Evolutionary conservation across 202 grass and related monocot genomes (phyloP).

Genomic region (Carex arenaria): DNA sequence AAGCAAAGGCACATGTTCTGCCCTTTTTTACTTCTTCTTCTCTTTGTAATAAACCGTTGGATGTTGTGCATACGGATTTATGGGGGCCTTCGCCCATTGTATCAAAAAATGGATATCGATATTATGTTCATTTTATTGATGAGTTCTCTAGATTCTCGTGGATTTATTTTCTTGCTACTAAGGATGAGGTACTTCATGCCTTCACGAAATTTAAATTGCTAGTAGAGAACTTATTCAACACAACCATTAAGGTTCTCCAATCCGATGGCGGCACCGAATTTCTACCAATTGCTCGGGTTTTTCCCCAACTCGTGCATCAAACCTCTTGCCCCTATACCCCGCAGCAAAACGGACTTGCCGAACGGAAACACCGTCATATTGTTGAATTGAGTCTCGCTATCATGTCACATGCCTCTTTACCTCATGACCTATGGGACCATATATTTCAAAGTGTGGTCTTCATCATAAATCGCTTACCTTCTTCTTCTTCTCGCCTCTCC

Average conservation of each 20-base stretch:
- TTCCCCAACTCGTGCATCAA: background rate
- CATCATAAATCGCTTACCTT: too few relatives aligned
- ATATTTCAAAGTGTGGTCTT: too few relatives aligned
- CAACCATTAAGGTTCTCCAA: background rate
- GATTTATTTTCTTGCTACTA: background rate
- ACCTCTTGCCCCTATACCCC: background rate
- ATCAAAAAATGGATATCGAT: background rate
- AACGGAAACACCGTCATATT: background rate
- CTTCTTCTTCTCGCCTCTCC: too few relatives aligned
- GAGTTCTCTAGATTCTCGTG: background rate
- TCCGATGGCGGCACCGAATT: background rate
- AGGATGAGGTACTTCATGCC: background rate
- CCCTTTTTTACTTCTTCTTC: background rate
- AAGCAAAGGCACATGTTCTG: background rate
- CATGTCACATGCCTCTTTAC: too few relatives aligned
- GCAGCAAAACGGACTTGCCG: background rate
- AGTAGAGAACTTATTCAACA: background rate
- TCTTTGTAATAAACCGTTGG: background rate
- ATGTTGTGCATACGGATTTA: background rate
- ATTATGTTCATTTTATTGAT: constrained; percentile 12
- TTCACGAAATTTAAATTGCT: background rate
- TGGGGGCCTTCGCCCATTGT: background rate
- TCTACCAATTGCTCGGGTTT: background rate
- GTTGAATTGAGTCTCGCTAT: background rate
- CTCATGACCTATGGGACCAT: too few relatives aligned